Conservation (phyloP, 1,284 basidiomycete genomes). For the Mycena sp. region DNA sequence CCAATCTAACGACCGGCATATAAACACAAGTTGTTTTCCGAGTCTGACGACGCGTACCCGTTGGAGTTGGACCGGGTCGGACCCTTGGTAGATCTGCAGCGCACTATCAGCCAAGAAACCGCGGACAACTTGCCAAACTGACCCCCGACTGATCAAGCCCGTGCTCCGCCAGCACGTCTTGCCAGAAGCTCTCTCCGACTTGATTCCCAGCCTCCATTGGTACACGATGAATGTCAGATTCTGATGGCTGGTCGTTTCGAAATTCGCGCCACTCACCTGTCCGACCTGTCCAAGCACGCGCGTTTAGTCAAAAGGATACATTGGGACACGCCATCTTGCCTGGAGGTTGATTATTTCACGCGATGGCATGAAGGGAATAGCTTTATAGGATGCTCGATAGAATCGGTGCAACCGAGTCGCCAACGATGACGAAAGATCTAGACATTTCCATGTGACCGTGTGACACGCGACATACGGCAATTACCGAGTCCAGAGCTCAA, state of each 20-base stretch:
- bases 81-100: constrained; percentile 51
- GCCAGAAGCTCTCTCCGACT: constrained; percentile 83
- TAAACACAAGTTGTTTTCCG: not conserved
- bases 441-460: no score
- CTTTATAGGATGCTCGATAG: no score
- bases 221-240: constrained; percentile 29
- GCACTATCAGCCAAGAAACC: no score
- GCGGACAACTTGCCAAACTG: no score
- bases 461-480: no score
- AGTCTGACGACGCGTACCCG: constrained; percentile 40
- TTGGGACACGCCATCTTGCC: constrained; percentile 43
- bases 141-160: constrained; percentile 79
- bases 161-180: constrained; percentile 82
- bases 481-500: no score
- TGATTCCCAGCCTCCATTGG: constrained; percentile 72
- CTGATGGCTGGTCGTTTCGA: constrained; percentile 9
- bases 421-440: no score
- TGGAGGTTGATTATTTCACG: constrained; percentile 61
- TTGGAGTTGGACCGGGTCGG: constrained; percentile 53
- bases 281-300: constrained; percentile 54
- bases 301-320: constrained; percentile 17
- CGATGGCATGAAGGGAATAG: no score
- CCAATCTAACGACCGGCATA: constrained; percentile 57
- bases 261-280: constrained; percentile 66
- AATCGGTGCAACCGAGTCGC: no score